A percentile compares a stretch with the other conserved stretches of the same genome.
Conservation (phyloP, 257 asterid genomes). For the Capsicum pubescens region DNA sequence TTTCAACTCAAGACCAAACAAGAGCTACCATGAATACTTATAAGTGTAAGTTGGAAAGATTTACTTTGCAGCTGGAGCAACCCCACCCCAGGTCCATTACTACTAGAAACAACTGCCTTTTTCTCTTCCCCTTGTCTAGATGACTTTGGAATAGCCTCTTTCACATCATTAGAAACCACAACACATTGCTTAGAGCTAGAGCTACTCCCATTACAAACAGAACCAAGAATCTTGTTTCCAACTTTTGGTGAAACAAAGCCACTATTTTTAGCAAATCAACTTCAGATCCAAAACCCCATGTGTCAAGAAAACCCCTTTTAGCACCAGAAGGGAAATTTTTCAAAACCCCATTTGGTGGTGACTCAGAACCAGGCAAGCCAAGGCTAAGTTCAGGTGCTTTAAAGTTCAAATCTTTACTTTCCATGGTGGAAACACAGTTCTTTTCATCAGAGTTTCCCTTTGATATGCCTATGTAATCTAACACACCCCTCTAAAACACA, state of each 20-base stretch:
- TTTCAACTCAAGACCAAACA: not conserved
- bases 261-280: slow-evolving; percentile 39
- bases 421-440: too few species aligned
- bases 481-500: too few species aligned
- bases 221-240: slow-evolving; percentile 35
- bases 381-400: too few species aligned
- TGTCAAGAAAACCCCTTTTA: slow-evolving; percentile 50
- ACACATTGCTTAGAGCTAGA: slow-evolving; percentile 25
- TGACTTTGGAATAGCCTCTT: slow-evolving; percentile 40
- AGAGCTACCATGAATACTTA: not conserved
- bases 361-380: too few species aligned
- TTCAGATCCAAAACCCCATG: slow-evolving; percentile 56
- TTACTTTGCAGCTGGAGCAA: slow-evolving; percentile 52
- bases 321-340: slow-evolving; percentile 47
- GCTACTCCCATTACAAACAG: slow-evolving; percentile 31
- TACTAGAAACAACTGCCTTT: too few species aligned
- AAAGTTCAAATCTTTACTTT: too few species aligned
- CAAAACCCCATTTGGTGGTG: slow-evolving; percentile 23
- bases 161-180: too few species aligned
- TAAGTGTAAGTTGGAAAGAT: not conserved
- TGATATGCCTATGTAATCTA: too few species aligned
- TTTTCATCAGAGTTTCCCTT: too few species aligned
- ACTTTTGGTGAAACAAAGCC: slow-evolving; percentile 48
- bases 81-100: slow-evolving; percentile 39
- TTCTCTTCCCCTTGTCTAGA: slow-evolving; percentile 43